Evolutionary conservation across 2,329 filamentous ascomycete genomes (phyloP).

Genomic region (Aspergillus ochraceoroseus): DNA sequence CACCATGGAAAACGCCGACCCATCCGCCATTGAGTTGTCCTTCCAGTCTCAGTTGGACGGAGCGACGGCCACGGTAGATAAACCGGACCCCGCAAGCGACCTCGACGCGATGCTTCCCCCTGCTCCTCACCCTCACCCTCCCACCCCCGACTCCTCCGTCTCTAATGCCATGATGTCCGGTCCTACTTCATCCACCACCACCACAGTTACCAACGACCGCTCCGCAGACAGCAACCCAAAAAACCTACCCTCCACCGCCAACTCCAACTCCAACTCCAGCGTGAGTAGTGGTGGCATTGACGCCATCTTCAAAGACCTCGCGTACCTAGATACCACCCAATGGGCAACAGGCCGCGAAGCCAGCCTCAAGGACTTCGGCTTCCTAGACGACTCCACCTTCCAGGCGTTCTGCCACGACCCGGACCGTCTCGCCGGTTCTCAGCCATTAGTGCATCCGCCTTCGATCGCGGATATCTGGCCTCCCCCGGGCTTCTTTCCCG

Average conservation of each 20-base stretch:
- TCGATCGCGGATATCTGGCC: slow-evolving; percentile 44
- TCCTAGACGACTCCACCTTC: slow-evolving; percentile 43
- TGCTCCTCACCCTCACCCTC: slow-evolving; percentile 25
- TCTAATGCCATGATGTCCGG: slow-evolving; percentile 24
- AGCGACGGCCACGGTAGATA: slow-evolving; percentile 18
- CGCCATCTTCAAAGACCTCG: slow-evolving; percentile 45
- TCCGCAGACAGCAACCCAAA: no score
- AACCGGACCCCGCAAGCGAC: slow-evolving; percentile 21
- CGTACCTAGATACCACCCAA: slow-evolving; percentile 45
- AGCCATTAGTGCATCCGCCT: slow-evolving; percentile 36
- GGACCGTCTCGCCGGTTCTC: slow-evolving; percentile 37
- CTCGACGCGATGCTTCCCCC: slow-evolving; percentile 21
- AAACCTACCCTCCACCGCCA: slow-evolving; percentile 12
- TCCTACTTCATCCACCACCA: slow-evolving; percentile 7
- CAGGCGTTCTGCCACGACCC: slow-evolving; percentile 45
- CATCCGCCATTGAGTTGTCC: slow-evolving; percentile 24
- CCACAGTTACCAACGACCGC: slow-evolving; percentile 16
- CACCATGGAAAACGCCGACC: slow-evolving; percentile 27
- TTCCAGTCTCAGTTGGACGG: slow-evolving; percentile 17
- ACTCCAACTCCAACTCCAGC: slow-evolving; percentile 6
- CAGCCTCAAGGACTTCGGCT: slow-evolving; percentile 43
- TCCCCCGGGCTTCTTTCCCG: slow-evolving; percentile 41
- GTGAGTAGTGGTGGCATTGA: slow-evolving; percentile 34
- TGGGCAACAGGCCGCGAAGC: slow-evolving; percentile 42
- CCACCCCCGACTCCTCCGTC: slow-evolving; percentile 33